These are phyloP conservation scores for Primulina tabacum DNA, from an alignment of 257 asterid genomes.

Conservation along the genomic window DNA sequence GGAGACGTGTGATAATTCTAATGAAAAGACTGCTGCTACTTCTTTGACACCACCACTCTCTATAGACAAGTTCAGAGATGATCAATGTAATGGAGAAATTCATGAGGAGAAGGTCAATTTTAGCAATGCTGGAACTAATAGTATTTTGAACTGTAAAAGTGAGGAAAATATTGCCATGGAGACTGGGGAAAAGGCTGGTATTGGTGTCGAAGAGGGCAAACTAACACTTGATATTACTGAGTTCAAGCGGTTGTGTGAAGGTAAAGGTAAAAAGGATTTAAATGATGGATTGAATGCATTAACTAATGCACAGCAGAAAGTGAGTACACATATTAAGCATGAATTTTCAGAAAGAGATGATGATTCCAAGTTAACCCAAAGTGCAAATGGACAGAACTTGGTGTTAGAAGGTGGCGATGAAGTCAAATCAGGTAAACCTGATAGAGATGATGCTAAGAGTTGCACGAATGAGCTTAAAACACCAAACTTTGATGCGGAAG, in stretches of 20 bases:
- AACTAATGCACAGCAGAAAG: conserved; percentile 22
- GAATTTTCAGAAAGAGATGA: conserved; percentile 28
- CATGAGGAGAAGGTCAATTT: conserved; percentile 30
- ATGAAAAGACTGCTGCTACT: conserved; percentile 29
- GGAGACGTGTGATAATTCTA: conserved; percentile 36
- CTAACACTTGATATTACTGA: conserved; percentile 26
- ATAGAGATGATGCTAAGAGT: conserved; percentile 23
- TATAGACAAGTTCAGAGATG: conserved; percentile 30
- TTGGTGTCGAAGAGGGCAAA: conserved; percentile 27
- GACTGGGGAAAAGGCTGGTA: conserved; percentile 26
- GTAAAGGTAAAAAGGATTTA: conserved; percentile 22
- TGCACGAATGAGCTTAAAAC: conserved; percentile 25
- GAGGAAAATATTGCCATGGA: conserved; percentile 20
- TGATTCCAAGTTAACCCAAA: conserved; percentile 24
- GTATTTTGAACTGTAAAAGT: conserved; percentile 24
- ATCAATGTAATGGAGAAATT: conserved; percentile 26
- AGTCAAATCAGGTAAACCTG: conserved; percentile 30
- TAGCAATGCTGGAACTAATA: conserved; percentile 22
- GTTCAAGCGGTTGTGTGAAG: conserved; percentile 23
- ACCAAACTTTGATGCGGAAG: conserved; percentile 21
- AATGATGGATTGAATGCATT: conserved; percentile 27
- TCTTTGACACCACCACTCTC: conserved; percentile 24
- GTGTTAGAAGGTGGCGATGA: conserved; percentile 27
- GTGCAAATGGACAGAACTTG: conserved; percentile 21
- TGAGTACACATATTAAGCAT: conserved; percentile 20